Evolutionary conservation across 1,139 yeast genomes (phyloP).

Genomic region (Debaryomyces sp.): DNA sequence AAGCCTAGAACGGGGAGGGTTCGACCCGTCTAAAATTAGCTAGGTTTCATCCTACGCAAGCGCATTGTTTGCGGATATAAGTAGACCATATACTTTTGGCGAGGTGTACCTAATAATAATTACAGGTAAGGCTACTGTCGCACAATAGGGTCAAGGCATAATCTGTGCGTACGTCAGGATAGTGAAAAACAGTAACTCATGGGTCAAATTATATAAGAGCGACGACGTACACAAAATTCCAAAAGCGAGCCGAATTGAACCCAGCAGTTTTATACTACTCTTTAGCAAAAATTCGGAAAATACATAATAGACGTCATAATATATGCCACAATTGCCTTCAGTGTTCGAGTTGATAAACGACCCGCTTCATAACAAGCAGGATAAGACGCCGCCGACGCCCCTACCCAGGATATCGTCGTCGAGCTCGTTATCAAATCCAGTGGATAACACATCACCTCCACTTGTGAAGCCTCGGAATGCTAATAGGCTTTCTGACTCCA

Average conservation of each 20-base stretch:
- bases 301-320: not conserved
- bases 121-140: not conserved
- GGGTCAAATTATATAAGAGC: not conserved
- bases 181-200: not conserved
- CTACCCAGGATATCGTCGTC: constrained; percentile 7
- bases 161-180: constrained; percentile 3
- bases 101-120: constrained; percentile 7
- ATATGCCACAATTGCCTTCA: constrained; percentile 25
- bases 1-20: not conserved
- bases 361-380: constrained; percentile 8
- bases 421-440: constrained; percentile 2
- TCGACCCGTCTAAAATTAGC: not conserved
- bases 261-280: not conserved
- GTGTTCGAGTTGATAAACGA: constrained; percentile 20
- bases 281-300: not conserved
- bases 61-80: constrained; percentile 1
- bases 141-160: constrained; percentile 4
- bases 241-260: not conserved
- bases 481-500: constrained; percentile 4
- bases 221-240: not conserved
- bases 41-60: not conserved
- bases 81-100: constrained; percentile 2
- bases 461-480: constrained; percentile 4
- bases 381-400: constrained; percentile 10
- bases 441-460: constrained; percentile 2